Evolutionary conservation across 1,139 yeast species (phyloP), one percentile per base, ranked within the genome.

Genomic region (Chernovozyma aurita): DNA sequence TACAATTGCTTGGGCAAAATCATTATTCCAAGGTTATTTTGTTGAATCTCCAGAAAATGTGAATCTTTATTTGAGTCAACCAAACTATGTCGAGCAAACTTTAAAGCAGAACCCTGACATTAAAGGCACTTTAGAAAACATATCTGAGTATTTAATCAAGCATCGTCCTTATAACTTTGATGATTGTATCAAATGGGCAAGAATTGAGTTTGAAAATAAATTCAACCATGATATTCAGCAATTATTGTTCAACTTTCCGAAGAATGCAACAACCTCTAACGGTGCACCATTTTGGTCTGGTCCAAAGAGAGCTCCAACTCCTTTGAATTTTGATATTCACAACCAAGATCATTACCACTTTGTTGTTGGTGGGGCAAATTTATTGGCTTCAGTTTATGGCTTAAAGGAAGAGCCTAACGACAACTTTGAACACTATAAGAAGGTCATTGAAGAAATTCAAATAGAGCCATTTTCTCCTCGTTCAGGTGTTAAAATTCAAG

Each of bases 201-300:
- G 97, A 61, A 48, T 73, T 21, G 90, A 88, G 63, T 92, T 92
- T 57, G 96, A 90, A 64, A 69, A 68, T 50, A 86, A 86, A 61
- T 92, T 73, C 70, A 78, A 76, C 52, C 80, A 88, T 53, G 97
- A 92, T 41, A 88, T 90, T 47, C 71, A 80, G 53, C 99, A 92
- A 66, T 73, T 92, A 49, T 73, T 94, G 48, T 92, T 78, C 71
- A 90, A 90, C 58, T 94, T 94, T 76, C 98, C 98, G 21, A 78
- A 74, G 44, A 98, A 92, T 63, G 95, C 97, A 4, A 81, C 76
- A 38, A 92, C 97, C 2, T 80, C 95, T 0, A 74, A 75, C 39
- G 98, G 98, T 38, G 90, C 84, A 26, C 94, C 95, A 46, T 92
- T 92, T 65, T 92, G 99, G 99, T 80, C 95, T 18, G 97, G 97